Evolutionary conservation across 2,329 filamentous ascomycete species (phyloP).

Genomic region (Hymenoscyphus occultus): DNA sequence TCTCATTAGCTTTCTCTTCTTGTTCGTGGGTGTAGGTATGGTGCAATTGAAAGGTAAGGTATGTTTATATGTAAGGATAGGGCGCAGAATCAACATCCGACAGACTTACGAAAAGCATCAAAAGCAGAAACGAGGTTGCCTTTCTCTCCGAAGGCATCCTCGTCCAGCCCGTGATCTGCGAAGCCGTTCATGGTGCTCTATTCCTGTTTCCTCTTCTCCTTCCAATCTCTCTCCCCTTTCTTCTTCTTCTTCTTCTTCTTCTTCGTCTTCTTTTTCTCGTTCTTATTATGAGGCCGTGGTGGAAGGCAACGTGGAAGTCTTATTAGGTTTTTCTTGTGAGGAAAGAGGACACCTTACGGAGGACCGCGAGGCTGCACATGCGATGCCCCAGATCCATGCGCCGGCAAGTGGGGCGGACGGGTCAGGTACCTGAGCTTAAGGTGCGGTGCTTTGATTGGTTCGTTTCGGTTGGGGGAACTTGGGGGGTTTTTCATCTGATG

Average conservation of each 20-base stretch:
- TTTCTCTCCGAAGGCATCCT: constrained; percentile 75
- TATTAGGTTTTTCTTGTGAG: too few species aligned
- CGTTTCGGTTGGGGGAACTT: too few species aligned
- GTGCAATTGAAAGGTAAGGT: too few species aligned
- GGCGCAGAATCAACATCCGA: too few species aligned
- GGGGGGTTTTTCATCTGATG: too few species aligned
- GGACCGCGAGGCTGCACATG: too few species aligned
- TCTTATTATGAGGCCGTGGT: neutral
- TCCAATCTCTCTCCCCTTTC: neutral
- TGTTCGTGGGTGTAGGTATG: neutral
- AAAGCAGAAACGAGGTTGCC: constrained; percentile 77
- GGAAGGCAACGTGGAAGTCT: neutral
- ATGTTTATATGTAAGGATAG: too few species aligned
- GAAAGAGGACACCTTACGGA: too few species aligned
- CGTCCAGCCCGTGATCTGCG: constrained; percentile 66
- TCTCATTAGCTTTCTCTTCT: neutral
- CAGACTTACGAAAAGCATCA: constrained; percentile 86
- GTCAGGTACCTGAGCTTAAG: too few species aligned
- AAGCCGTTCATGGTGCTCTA: constrained; percentile 66
- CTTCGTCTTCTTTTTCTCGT: neutral
- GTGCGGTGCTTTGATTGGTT: too few species aligned
- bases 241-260: neutral
- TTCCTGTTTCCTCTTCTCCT: neutral
- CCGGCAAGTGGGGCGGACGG: too few species aligned
- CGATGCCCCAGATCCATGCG: too few species aligned